Percentiles rank a stretch among this genome's conserved stretches.
Conservation (phyloP, 2,329 filamentous ascomycete species). For the Fusarium sp. region DNA sequence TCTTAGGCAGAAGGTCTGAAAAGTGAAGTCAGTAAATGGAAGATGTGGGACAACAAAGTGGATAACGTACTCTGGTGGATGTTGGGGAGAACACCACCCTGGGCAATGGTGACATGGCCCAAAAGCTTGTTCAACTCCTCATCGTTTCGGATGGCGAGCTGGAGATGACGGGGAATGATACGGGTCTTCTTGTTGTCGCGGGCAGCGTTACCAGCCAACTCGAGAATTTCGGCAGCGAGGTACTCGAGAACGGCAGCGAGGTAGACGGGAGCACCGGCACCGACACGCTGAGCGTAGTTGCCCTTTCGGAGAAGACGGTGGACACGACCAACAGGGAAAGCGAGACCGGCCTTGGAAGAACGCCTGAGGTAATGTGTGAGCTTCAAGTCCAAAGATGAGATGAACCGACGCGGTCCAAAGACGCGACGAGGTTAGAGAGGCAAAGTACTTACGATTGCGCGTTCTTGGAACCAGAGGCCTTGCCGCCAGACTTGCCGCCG, state of each 20-base stretch:
- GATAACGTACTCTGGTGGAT: constrained; percentile 89
- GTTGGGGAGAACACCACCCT: constrained; percentile 97
- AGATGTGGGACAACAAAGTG: background rate
- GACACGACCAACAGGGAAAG: constrained; percentile 98
- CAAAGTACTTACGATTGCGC: constrained; percentile 88
- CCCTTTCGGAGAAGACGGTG: constrained; percentile 99
- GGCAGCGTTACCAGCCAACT: constrained; percentile 97
- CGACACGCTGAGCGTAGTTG: constrained; percentile 99
- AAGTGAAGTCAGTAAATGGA: constrained; percentile 54
- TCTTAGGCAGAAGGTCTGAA: constrained; percentile 97
- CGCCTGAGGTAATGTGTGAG: constrained; percentile 70
- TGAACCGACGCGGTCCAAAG: constrained; percentile 7
- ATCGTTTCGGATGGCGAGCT: constrained; percentile 99
- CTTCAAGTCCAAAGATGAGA: background rate
- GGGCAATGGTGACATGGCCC: constrained; percentile 95
- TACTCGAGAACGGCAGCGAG: constrained; percentile 98
- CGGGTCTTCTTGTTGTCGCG: constrained; percentile 99
- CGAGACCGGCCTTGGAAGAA: constrained; percentile 99
- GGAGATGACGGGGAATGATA: constrained; percentile 98
- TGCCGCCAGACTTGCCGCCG: constrained; percentile 99
- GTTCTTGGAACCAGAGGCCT: constrained; percentile 99
- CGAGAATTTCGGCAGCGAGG: constrained; percentile 97
- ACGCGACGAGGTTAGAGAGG: constrained; percentile 7
- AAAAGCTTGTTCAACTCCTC: constrained; percentile 99
- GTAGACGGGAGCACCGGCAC: constrained; percentile 97